Evolutionary conservation across 495 filamentous ascomycete genomes (phyloP).

Genomic region (Penicillium cataractarum): DNA sequence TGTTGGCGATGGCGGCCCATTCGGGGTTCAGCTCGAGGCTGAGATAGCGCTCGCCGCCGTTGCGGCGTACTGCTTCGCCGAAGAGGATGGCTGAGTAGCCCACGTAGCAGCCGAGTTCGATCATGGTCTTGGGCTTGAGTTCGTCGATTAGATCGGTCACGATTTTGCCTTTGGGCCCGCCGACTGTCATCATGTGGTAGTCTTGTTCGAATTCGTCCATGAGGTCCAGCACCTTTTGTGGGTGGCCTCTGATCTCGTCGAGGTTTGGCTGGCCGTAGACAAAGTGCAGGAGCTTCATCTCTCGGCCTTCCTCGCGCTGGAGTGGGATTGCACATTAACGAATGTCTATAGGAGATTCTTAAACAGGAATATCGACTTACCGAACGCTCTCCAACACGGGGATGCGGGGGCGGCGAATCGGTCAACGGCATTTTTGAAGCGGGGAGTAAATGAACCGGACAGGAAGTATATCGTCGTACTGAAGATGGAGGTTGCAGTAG

Average conservation of each 20-base stretch:
- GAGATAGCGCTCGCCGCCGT: slow-evolving; percentile 63
- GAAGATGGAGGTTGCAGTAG: background rate
- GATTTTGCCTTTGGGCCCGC: slow-evolving; percentile 69
- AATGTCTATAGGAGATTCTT: background rate
- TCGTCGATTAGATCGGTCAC: slow-evolving; percentile 65
- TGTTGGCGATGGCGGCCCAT: slow-evolving; percentile 64
- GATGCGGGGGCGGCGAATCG: slow-evolving; percentile 13
- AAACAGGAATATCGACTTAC: slow-evolving; percentile 5
- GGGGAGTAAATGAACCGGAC: background rate
- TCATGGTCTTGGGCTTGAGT: slow-evolving; percentile 66
- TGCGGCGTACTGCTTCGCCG: slow-evolving; percentile 59
- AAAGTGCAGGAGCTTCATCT: slow-evolving; percentile 71
- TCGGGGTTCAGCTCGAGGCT: slow-evolving; percentile 70
- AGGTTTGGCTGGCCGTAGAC: slow-evolving; percentile 62
- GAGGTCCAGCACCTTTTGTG: slow-evolving; percentile 61
- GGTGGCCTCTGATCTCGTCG: slow-evolving; percentile 64
- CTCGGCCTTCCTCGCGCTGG: slow-evolving; percentile 66
- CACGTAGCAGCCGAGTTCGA: slow-evolving; percentile 82
- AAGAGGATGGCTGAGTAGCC: slow-evolving; percentile 80
- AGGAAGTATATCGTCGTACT: background rate
- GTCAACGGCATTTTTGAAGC: slow-evolving; percentile 9
- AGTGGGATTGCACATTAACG: background rate
- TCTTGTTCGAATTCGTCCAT: slow-evolving; percentile 75
- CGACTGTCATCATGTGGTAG: slow-evolving; percentile 77
- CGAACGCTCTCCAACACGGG: slow-evolving; percentile 15